Evolutionary conservation across 75 land plant genomes (phyloP).

Genomic region (Azolla pinnata): DNA sequence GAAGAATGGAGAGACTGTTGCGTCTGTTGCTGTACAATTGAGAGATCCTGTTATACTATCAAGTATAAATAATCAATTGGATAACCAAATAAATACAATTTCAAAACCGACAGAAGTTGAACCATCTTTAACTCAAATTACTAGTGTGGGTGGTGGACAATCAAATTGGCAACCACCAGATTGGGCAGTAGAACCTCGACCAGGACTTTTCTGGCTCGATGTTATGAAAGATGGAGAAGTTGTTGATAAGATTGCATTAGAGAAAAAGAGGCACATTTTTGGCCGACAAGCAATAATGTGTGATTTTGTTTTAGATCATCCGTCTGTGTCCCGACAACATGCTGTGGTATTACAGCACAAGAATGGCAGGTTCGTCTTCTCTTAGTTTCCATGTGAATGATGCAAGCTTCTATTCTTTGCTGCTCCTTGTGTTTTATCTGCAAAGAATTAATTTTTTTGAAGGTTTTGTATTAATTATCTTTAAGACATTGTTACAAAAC

Average conservation of each 20-base stretch:
- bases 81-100: conserved; percentile 10
- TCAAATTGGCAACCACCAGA: conserved; percentile 98
- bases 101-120: conserved; percentile 13
- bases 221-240: conserved; percentile 86
- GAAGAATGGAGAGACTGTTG: conserved; percentile 24
- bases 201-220: conserved; percentile 77
- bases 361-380: conserved; percentile 69
- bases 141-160: conserved; percentile 72
- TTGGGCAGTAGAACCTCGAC: conserved; percentile 89
- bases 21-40: conserved; percentile 2
- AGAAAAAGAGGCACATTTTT: conserved; percentile 69
- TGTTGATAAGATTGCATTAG: conserved; percentile 54
- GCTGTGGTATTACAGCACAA: conserved; percentile 92
- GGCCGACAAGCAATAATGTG: conserved; percentile 73
- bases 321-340: conserved; percentile 92
- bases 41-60: conserved; percentile 10
- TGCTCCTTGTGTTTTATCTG: too few relatives aligned
- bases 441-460: too few relatives aligned
- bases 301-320: conserved; percentile 93
- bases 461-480: too few relatives aligned
- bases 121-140: conserved; percentile 18
- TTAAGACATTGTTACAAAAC: too few relatives aligned
- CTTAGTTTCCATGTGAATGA: too few relatives aligned
- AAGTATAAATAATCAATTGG: conserved; percentile 9
- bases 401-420: too few relatives aligned